phyloP scores from a whole-genome alignment of 352 stramenopile species.

The Salisapilia sapeloensis region DNA sequence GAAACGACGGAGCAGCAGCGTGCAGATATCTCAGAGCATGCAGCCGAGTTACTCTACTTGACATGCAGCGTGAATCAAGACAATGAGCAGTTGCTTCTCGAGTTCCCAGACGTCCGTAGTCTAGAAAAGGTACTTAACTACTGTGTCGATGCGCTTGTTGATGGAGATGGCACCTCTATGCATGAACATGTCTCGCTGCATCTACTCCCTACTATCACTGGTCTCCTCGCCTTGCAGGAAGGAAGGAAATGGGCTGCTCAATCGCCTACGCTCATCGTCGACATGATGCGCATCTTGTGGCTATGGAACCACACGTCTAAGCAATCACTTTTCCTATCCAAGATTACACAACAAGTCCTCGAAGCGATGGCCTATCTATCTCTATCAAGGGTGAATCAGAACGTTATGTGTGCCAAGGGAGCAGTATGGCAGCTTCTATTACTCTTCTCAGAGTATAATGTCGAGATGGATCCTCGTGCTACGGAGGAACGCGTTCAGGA shows the following conservation, averaged over 20 bases:
- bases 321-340: conserved; percentile 30
- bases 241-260: conserved; percentile 43
- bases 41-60: conserved; percentile 48
- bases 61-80: conserved; percentile 35
- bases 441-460: conserved; percentile 53
- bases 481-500: too few species aligned
- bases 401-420: conserved; percentile 22
- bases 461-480: conserved; percentile 35
- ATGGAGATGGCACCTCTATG: conserved; percentile 6
- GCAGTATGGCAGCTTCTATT: conserved; percentile 53
- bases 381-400: conserved; percentile 36
- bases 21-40: conserved; percentile 33
- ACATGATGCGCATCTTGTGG: conserved; percentile 62
- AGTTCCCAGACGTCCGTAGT: conserved; percentile 16
- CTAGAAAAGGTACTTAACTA: conserved; percentile 57
- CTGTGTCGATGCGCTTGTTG: conserved; percentile 38
- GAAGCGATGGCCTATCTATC: conserved; percentile 37
- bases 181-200: conserved; percentile 13
- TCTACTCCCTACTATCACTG: conserved; percentile 54
- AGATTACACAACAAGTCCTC: conserved; percentile 54
- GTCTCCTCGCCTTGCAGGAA: conserved; percentile 26
- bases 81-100: conserved; percentile 41
- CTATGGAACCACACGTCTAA: conserved; percentile 37
- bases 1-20: conserved; percentile 24
- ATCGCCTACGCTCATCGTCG: conserved; percentile 39